These are phyloP conservation scores for Penicillium manginii DNA, from an alignment of 495 filamentous ascomycete genomes.

Conservation along the genomic window DNA sequence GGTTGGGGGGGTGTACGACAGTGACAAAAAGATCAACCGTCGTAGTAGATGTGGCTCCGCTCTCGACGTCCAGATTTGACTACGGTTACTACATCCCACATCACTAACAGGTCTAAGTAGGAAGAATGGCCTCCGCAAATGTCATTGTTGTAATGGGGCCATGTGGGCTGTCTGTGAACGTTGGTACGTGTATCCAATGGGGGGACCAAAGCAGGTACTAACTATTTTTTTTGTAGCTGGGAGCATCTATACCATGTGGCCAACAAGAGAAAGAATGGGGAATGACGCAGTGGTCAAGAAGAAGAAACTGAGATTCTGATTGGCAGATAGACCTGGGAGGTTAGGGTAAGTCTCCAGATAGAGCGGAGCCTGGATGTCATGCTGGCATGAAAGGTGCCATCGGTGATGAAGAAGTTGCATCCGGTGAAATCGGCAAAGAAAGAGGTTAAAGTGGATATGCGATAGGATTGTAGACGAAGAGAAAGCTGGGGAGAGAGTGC, in stretches of 20 bases:
- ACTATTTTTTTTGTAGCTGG: neutral
- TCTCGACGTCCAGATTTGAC: neutral
- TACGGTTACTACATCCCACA: constrained; percentile 2
- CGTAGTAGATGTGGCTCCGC: neutral
- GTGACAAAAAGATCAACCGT: constrained; percentile 21
- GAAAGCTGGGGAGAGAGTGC: constrained; percentile 14
- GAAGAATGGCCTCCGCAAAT: constrained; percentile 3
- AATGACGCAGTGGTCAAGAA: constrained; percentile 10
- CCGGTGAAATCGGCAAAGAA: constrained; percentile 31
- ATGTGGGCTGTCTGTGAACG: constrained; percentile 9
- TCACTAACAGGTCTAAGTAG: neutral
- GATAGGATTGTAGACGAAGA: too few relatives aligned
- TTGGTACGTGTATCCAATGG: neutral
- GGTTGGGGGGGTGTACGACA: constrained; percentile 26
- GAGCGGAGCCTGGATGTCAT: constrained; percentile 11
- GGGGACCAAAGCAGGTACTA: constrained; percentile 5
- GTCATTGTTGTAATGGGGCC: constrained; percentile 17
- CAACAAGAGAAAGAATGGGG: constrained; percentile 17
- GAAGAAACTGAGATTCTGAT: neutral
- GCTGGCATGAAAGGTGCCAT: constrained; percentile 29
- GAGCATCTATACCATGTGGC: constrained; percentile 22
- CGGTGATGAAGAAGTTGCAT: constrained; percentile 36
- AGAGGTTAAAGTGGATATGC: neutral
- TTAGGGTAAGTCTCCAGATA: neutral
- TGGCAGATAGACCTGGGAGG: neutral